A percentile compares a stretch with the other conserved stretches of the same genome.
These are phyloP conservation scores for Rhododendron griersonianum DNA, from an alignment of 148 eudicot species.

Conservation along the genomic window DNA sequence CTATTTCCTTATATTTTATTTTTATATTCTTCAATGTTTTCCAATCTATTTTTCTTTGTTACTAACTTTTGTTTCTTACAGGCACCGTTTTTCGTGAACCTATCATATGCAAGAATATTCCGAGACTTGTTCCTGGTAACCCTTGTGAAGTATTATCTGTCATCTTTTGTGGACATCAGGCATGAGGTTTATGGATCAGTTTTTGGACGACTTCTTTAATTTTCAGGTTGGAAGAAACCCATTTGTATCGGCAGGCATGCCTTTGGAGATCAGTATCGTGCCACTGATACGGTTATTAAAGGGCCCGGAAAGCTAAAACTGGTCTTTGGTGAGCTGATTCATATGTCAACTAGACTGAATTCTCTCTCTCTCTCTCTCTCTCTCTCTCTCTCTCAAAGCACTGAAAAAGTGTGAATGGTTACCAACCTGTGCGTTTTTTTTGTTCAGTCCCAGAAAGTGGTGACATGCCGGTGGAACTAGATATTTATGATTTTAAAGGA, in stretches of 20 bases:
- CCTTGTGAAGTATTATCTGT: background rate
- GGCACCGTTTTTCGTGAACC: constrained; percentile 84
- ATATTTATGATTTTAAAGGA: constrained; percentile 66
- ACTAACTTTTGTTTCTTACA: constrained; percentile 10
- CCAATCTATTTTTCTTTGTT: background rate
- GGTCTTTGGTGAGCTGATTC: constrained; percentile 53
- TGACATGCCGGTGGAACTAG: constrained; percentile 43
- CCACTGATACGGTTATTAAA: constrained; percentile 53
- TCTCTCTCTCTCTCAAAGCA: background rate
- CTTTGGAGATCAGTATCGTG: constrained; percentile 79
- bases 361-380: background rate
- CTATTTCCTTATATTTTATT: constrained; percentile 3
- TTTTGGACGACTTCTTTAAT: constrained; percentile 4
- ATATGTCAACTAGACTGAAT: too few species aligned
- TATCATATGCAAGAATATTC: constrained; percentile 62
- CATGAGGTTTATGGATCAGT: background rate
- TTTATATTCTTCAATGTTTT: background rate
- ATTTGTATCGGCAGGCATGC: constrained; percentile 81
- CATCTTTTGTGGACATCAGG: background rate
- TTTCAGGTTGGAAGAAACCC: constrained; percentile 65
- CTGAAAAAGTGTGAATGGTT: background rate
- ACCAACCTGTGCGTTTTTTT: background rate
- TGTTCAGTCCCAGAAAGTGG: constrained; percentile 60
- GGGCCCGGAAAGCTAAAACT: constrained; percentile 79
- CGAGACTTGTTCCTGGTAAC: constrained; percentile 64